Conservation (phyloP, 805 yeast species). For the Debaryomyces hansenii region DNA sequence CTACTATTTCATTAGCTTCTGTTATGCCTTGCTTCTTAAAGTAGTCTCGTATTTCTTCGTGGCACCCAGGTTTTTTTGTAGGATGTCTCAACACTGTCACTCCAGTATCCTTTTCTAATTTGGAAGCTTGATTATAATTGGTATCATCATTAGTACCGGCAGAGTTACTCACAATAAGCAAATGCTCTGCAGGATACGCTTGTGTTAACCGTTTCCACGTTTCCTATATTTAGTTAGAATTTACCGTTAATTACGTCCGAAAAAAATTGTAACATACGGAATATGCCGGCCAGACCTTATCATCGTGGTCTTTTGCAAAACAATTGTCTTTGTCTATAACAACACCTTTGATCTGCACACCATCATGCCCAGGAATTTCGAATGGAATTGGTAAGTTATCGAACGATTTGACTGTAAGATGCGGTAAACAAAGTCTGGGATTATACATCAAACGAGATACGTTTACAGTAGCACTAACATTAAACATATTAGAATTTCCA, state of each 20-base stretch:
- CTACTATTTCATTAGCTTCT: slow-evolving; percentile 65
- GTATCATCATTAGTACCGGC: slow-evolving; percentile 87
- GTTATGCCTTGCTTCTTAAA: slow-evolving; percentile 48
- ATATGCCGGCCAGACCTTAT: slow-evolving; percentile 78
- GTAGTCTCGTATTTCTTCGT: slow-evolving; percentile 61
- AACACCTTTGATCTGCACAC: slow-evolving; percentile 59
- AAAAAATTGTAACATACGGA: slow-evolving; percentile 20
- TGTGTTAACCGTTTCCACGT: slow-evolving; percentile 55
- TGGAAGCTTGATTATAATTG: slow-evolving; percentile 56
- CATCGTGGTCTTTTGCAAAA: slow-evolving; percentile 81
- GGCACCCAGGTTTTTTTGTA: slow-evolving; percentile 82
- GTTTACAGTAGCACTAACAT: slow-evolving; percentile 77
- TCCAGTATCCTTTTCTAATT: slow-evolving; percentile 64
- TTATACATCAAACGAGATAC: slow-evolving; percentile 55
- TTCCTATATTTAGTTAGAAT: slow-evolving; percentile 18
- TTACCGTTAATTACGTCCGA: background rate
- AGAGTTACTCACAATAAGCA: slow-evolving; percentile 84
- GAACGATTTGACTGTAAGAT: slow-evolving; percentile 53
- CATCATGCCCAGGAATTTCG: slow-evolving; percentile 26
- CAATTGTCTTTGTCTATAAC: slow-evolving; percentile 96
- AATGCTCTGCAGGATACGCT: slow-evolving; percentile 60
- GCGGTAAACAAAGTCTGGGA: slow-evolving; percentile 75
- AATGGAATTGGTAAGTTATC: slow-evolving; percentile 61
- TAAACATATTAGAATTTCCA: slow-evolving; percentile 37
- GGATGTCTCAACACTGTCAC: slow-evolving; percentile 69